phyloP scores from a whole-genome alignment of 192 early-diverging fungal species.

The Coemansia sp. region DNA sequence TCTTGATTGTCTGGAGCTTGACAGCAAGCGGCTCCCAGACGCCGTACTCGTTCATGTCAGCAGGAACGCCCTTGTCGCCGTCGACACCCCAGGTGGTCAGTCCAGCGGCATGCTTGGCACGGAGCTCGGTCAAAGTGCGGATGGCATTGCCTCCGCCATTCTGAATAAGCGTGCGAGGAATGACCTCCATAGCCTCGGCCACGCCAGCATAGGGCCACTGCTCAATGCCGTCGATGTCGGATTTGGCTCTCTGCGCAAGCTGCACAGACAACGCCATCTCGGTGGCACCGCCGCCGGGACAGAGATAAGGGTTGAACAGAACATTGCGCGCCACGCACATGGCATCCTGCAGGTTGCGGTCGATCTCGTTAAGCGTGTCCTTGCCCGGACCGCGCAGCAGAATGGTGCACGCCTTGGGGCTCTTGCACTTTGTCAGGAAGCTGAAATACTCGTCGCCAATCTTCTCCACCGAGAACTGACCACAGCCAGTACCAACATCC shows the following conservation, averaged over 20 bases:
- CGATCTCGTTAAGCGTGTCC: constrained; percentile 96
- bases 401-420: constrained; percentile 99
- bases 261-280: constrained; percentile 96
- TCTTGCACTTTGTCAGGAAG: constrained; percentile 88
- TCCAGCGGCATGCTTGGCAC: constrained; percentile 91
- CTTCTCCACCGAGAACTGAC: constrained; percentile 91
- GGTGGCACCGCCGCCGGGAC: constrained; percentile 96
- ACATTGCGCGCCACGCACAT: constrained; percentile 99
- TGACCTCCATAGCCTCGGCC: constrained; percentile 94
- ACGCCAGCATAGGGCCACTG: constrained; percentile 97
- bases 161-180: constrained; percentile 96
- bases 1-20: constrained; percentile 99
- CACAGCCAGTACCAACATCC: constrained; percentile 94
- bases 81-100: constrained; percentile 93
- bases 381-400: constrained; percentile 95
- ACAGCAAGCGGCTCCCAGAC: constrained; percentile 99
- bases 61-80: constrained; percentile 84
- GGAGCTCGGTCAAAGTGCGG: constrained; percentile 87
- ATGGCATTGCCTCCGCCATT: constrained; percentile 99
- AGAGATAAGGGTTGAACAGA: constrained; percentile 88
- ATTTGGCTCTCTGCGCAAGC: constrained; percentile 85
- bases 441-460: constrained; percentile 99
- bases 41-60: constrained; percentile 97
- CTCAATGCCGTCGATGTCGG: constrained; percentile 76
- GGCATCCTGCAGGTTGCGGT: constrained; percentile 98